Conservation (phyloP, 768 basidiomycete species). For the Daedaleopsis nitida region DNA sequence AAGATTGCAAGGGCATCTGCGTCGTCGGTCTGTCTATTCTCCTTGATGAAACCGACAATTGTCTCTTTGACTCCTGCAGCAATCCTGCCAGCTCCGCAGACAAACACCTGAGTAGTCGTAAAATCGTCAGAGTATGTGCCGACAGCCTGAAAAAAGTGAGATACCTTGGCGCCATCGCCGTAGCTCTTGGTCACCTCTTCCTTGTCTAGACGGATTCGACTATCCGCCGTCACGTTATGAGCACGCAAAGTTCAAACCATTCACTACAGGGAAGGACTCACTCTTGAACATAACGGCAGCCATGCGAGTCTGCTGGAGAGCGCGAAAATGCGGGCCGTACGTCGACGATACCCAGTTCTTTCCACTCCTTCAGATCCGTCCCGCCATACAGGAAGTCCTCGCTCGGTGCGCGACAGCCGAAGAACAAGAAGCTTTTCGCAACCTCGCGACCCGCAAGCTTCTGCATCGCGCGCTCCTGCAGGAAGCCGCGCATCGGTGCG, state of each 20-base stretch:
- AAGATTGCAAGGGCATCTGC: constrained; percentile 27
- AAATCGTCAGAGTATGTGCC: neutral
- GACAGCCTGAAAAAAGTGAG: neutral
- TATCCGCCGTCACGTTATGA: constrained; percentile 12
- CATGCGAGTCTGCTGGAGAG: constrained; percentile 14
- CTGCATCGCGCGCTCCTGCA: constrained; percentile 51
- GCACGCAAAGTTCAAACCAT: neutral
- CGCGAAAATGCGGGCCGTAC: constrained; percentile 43
- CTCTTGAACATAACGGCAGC: constrained; percentile 24
- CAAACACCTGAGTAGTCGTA: constrained; percentile 33
- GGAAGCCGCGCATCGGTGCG: constrained; percentile 53
- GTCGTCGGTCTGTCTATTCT: constrained; percentile 13
- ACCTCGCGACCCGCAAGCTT: constrained; percentile 43
- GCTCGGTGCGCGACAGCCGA: constrained; percentile 43
- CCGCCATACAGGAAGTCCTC: constrained; percentile 45
- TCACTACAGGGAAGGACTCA: neutral
- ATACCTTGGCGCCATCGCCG: constrained; percentile 36
- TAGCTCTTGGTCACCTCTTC: constrained; percentile 33
- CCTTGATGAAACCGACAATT: constrained; percentile 38
- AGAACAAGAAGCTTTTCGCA: constrained; percentile 43
- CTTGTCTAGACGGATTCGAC: constrained; percentile 44
- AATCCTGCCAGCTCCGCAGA: constrained; percentile 39
- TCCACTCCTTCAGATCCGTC: constrained; percentile 42
- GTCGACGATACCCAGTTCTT: constrained; percentile 41
- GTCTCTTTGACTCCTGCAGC: constrained; percentile 40